phyloP scores from a whole-genome alignment of 2,329 filamentous ascomycete species.

The Nannizzia gypsea region DNA sequence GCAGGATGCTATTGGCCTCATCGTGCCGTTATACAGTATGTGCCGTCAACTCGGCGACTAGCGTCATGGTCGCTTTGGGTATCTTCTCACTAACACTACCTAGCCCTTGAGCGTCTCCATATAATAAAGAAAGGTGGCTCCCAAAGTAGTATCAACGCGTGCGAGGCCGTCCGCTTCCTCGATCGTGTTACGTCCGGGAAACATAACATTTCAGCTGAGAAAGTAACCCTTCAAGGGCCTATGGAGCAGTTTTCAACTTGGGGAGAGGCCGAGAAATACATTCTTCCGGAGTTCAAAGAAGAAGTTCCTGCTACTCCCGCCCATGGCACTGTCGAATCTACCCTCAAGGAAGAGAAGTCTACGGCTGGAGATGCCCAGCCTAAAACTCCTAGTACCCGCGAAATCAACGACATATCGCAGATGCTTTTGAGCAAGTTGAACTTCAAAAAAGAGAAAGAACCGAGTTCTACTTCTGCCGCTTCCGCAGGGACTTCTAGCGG shows the following conservation, averaged over 20 bases:
- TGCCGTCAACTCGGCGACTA: constrained; percentile 4
- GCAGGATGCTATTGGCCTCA: constrained; percentile 38
- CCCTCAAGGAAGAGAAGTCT: constrained; percentile 6
- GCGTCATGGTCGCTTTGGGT: background rate
- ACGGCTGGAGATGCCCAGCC: background rate
- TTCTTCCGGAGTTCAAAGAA: constrained; percentile 34
- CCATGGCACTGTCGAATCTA: constrained; percentile 8
- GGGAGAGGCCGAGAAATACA: constrained; percentile 36
- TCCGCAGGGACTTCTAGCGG: constrained; percentile 34
- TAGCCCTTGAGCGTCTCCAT: constrained; percentile 38
- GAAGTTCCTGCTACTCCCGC: constrained; percentile 17
- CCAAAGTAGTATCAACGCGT: constrained; percentile 39
- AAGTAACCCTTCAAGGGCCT: constrained; percentile 38
- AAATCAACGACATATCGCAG: constrained; percentile 33
- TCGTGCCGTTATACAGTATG: constrained; percentile 43
- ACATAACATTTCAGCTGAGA: constrained; percentile 32
- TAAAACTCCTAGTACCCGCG: constrained; percentile 7
- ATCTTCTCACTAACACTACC: constrained; percentile 11
- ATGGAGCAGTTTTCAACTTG: constrained; percentile 39
- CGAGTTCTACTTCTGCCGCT: constrained; percentile 30
- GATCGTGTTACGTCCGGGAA: constrained; percentile 40
- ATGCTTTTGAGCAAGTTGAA: constrained; percentile 39
- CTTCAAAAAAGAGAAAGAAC: constrained; percentile 33
- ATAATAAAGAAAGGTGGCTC: constrained; percentile 35
- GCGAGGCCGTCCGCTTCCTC: constrained; percentile 42